phyloP scores from a whole-genome alignment of 257 asterid genomes.

The Anisodus tanguticus region DNA sequence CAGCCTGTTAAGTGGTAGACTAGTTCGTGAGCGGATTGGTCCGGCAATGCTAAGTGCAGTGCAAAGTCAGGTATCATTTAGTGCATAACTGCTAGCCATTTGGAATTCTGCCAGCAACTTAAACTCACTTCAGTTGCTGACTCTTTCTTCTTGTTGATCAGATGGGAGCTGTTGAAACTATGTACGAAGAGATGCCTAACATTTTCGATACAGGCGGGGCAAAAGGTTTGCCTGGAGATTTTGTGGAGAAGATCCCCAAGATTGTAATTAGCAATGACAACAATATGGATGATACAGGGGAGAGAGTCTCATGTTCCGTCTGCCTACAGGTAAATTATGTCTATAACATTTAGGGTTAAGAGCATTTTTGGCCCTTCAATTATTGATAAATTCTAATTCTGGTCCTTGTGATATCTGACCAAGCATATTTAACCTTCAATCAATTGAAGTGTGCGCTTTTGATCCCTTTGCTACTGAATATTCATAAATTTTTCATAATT shows the following conservation, averaged over 20 bases:
- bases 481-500: too few relatives aligned
- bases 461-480: too few relatives aligned
- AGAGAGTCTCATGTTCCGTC: slow-evolving; percentile 74
- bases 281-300: slow-evolving; percentile 68
- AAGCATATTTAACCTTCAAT: too few relatives aligned
- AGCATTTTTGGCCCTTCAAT: too few relatives aligned
- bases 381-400: too few relatives aligned
- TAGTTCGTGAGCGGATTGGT: slow-evolving; percentile 84
- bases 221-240: slow-evolving; percentile 69
- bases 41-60: slow-evolving; percentile 94
- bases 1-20: slow-evolving; percentile 81
- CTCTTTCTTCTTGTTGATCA: slow-evolving; percentile 36
- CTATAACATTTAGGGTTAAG: neutral
- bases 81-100: neutral
- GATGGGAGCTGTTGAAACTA: slow-evolving; percentile 79
- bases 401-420: too few relatives aligned
- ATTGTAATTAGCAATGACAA: slow-evolving; percentile 56
- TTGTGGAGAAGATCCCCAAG: slow-evolving; percentile 72
- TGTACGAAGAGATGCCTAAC: slow-evolving; percentile 65
- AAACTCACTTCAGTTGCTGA: neutral
- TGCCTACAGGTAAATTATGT: slow-evolving; percentile 67
- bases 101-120: neutral
- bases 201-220: slow-evolving; percentile 78
- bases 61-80: slow-evolving; percentile 67
- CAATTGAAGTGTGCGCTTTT: too few relatives aligned